Conservation (phyloP, 2,329 filamentous ascomycete genomes). For the Aschersonia sp. region DNA sequence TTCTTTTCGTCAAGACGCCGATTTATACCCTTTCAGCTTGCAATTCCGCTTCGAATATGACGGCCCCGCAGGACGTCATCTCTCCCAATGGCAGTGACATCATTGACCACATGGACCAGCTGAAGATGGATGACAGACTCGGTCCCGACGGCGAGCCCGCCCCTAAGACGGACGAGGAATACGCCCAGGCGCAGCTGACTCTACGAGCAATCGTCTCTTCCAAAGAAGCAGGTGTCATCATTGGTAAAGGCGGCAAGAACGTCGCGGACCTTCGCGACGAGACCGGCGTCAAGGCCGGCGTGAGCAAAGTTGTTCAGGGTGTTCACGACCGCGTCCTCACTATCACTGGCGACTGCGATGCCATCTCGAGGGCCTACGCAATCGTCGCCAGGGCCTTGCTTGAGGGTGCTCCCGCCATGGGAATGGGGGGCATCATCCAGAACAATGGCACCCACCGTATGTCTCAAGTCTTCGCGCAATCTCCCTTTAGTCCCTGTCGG, state of each 20-base stretch:
- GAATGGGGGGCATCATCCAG: constrained; percentile 82
- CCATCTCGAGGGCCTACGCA: constrained; percentile 82
- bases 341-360: constrained; percentile 78
- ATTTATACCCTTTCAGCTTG: constrained; percentile 5
- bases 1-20: not conserved
- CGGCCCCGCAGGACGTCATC: constrained; percentile 42
- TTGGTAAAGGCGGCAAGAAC: constrained; percentile 97
- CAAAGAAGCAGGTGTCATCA: constrained; percentile 97
- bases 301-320: constrained; percentile 96
- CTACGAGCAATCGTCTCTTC: constrained; percentile 95
- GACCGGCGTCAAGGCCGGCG: constrained; percentile 93
- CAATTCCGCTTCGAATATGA: constrained; percentile 30
- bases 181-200: constrained; percentile 81
- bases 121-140: constrained; percentile 51
- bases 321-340: constrained; percentile 95
- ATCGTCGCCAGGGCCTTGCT: constrained; percentile 84
- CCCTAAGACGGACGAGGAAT: constrained; percentile 94
- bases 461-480: constrained; percentile 3
- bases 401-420: constrained; percentile 86
- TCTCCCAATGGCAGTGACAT: constrained; percentile 46
- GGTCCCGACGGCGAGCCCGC: constrained; percentile 62
- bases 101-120: constrained; percentile 45
- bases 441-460: constrained; percentile 89
- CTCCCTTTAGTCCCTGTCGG: not conserved
- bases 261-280: constrained; percentile 94